Evolutionary conservation across 495 filamentous ascomycete genomes (phyloP), one percentile per base, ranked within the genome.

Genomic region (Aspergillus haitiensis): DNA sequence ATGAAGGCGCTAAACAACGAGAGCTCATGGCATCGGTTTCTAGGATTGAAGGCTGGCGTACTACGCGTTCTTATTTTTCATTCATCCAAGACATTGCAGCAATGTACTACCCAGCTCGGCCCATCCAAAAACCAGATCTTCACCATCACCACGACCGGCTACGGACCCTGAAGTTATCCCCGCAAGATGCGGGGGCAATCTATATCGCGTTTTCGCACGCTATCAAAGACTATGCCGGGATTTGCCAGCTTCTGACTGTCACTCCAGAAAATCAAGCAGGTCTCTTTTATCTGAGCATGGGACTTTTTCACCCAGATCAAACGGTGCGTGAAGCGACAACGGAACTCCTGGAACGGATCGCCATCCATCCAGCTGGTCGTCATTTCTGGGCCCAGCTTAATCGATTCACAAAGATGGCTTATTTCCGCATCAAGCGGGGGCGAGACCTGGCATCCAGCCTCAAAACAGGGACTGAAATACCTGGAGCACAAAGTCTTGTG

Each of bases 21-120:
- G 95, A 98, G 73, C 81, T 99, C 27, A 86, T 89, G 7, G 93
- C 90, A 2, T 96, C 93, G 33, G 91, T 95, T 35, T 88, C 88
- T 55, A 80, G 94, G 44, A 96, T 99, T 46, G 95, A 98, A 70
- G 94, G 92, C 40, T 99, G 94, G 94, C 82, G 95, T 55, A 92
- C 88, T 54, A 98, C 94, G 2, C 81, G 94, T 60, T 95, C 90
- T 63, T 99, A 98, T 68, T 96, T 95, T 72, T 90, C 87, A 44
- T 97, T 91, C 70, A 93, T 96, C 62, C 91, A 95, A 76, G 94
- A 88, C 62, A 80, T 85, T 6, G 84, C 82, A 5, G 70, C 71
- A 3, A 79, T 78, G 67, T 76, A 75, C 50, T 77, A 67, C 56
- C 69, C 65, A n/a, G 72, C 88, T 18, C 83, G 88, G 31, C 91